phyloP scores from a whole-genome alignment of 2,329 filamentous ascomycete species.

The Moelleriella libera region DNA sequence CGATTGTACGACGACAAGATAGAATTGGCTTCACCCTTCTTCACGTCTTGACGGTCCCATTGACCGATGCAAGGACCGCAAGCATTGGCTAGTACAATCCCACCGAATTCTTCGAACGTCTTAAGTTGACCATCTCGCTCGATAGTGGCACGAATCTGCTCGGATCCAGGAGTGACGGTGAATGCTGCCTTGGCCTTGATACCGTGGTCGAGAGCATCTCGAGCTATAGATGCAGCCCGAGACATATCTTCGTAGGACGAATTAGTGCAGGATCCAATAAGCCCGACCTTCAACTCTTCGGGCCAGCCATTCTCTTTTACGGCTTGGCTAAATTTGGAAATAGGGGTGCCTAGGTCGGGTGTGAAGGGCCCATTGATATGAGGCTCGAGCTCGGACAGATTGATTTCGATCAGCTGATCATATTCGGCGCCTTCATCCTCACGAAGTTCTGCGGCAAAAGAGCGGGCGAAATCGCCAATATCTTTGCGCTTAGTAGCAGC shows the following conservation, averaged over 20 bases:
- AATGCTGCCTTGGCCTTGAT: conserved; percentile 89
- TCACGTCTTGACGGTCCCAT: conserved; percentile 87
- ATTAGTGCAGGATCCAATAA: conserved; percentile 99
- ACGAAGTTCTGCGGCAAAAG: conserved; percentile 72
- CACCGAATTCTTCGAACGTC: conserved; percentile 93
- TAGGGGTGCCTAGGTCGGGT: conserved; percentile 90
- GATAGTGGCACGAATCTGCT: conserved; percentile 92
- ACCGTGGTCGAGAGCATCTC: conserved; percentile 81
- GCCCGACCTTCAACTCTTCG: conserved; percentile 86
- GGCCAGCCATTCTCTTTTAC: conserved; percentile 95
- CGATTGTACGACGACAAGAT: conserved; percentile 99
- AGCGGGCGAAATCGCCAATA: conserved; percentile 80
- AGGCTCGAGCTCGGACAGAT: conserved; percentile 87
- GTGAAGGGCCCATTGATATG: conserved; percentile 99
- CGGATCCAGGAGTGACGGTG: conserved; percentile 89
- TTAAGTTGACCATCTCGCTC: conserved; percentile 79
- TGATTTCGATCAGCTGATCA: conserved; percentile 91
- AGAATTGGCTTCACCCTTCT: conserved; percentile 91
- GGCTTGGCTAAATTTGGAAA: conserved; percentile 92
- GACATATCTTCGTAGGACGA: conserved; percentile 78
- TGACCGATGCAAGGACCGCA: conserved; percentile 89
- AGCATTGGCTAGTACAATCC: conserved; percentile 87
- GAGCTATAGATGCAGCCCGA: conserved; percentile 79
- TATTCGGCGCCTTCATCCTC: conserved; percentile 88
- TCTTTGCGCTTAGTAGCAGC: conserved; percentile 76